Percentiles rank a stretch among this genome's conserved stretches.
phyloP scores from a whole-genome alignment of 257 asterid genomes.

The Solanum virginianum region DNA sequence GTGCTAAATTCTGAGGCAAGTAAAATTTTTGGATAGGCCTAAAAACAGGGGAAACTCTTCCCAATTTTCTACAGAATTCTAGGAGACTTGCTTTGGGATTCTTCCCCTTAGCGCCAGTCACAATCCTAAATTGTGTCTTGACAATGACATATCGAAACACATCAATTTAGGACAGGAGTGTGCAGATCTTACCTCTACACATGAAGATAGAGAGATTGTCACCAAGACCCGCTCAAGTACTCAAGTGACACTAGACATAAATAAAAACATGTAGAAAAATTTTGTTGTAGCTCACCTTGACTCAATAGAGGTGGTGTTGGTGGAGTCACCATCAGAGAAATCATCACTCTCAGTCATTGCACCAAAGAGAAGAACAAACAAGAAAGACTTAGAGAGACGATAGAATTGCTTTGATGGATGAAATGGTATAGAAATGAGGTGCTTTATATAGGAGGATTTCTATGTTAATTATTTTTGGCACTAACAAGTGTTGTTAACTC shows the following conservation, averaged over 20 bases:
- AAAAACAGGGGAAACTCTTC: too few species aligned
- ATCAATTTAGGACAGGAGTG: neutral
- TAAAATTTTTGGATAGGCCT: too few species aligned
- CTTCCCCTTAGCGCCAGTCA: too few species aligned
- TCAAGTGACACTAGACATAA: neutral
- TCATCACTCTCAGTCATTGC: neutral
- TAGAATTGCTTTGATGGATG: neutral
- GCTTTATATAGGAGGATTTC: neutral
- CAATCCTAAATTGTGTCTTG: too few species aligned
- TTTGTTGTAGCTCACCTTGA: neutral
- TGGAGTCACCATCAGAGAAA: neutral
- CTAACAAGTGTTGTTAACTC: neutral
- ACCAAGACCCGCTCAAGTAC: neutral
- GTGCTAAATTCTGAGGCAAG: too few species aligned
- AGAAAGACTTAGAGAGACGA: too few species aligned
- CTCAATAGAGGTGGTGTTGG: neutral
- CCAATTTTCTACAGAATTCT: too few species aligned
- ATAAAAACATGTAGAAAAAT: neutral
- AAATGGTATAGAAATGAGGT: neutral
- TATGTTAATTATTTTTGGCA: neutral
- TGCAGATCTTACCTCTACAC: neutral
- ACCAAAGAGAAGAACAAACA: neutral
- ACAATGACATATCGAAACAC: too few species aligned
- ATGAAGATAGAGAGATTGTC: neutral
- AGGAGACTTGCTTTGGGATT: too few species aligned